Evolutionary conservation across 441 rosid species (phyloP), one percentile per base, ranked within the genome.

Genomic region (Syzygium malaccense): DNA sequence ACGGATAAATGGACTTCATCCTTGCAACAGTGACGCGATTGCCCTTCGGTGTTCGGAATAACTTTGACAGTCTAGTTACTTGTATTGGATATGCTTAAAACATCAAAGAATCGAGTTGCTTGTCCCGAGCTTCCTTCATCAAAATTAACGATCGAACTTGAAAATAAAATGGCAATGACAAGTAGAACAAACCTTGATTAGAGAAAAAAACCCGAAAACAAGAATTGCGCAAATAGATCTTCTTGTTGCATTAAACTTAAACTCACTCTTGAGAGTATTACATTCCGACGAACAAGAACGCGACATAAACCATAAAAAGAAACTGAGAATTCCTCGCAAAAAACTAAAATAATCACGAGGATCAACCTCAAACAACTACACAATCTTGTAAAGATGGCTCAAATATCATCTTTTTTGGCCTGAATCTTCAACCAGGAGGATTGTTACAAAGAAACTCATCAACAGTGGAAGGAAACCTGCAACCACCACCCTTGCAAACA

Each of bases 401-500:
- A 33, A 55, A 20, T 23, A n/a, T 55, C 30, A 2, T 55, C 10
- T 32, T 23, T 55, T 41, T 54, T 3, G 94, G 33, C 33, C 33
- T 33, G 33, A 33, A 33, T 33, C 33, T 2, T 33, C 33, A 33
- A 33, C 33, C 33, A 33, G 33, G 33, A 33, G 33, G 94, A 87
- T 92, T 93, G 57, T 86, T 87, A 87, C 88, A 92, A 83, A 94
- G 88, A 86, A 92, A 92, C 85, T 90, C 94, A 41, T 90, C 91
- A 17, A 93, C 80, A 30, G 91, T 85, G 15, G 91, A 91, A 86
- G 96, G 94, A 86, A 94, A 93, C 89, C 86, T 90, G 85, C 20
- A 88, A 86, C 89, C 90, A 48, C 49, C 88, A 18, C 83, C 88
- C 51, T 55, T 84, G 28, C 86, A 86, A 25, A 62, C 89, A 80